These are phyloP conservation scores for Lanmaoa pseudosensibilis DNA, from an alignment of 768 basidiomycete species.

Conservation along the genomic window DNA sequence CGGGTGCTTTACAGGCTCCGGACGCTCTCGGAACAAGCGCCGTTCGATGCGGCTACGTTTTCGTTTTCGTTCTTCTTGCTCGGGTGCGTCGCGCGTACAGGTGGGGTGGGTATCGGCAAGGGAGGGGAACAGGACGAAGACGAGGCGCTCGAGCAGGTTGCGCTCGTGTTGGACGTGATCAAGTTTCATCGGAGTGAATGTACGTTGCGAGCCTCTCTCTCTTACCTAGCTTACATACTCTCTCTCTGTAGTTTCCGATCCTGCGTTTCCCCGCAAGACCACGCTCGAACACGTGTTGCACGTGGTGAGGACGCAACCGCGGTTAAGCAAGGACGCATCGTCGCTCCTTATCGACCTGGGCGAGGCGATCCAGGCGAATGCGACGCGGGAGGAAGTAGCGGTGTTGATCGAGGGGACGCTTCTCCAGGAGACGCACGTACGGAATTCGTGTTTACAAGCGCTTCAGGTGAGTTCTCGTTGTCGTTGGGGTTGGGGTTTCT, in stretches of 20 bases:
- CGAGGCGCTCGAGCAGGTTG: conserved; percentile 77
- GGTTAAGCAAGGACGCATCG: conserved; percentile 79
- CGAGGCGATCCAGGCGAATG: conserved; percentile 69
- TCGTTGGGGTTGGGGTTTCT: not conserved
- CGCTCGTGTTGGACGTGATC: conserved; percentile 52
- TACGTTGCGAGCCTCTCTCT: conserved; percentile 12
- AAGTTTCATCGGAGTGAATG: conserved; percentile 35
- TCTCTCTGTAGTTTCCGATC: conserved; percentile 55
- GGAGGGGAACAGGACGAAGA: conserved; percentile 38
- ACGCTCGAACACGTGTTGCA: conserved; percentile 70
- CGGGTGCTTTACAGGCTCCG: conserved; percentile 86
- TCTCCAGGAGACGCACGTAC: conserved; percentile 82
- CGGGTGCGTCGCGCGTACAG: conserved; percentile 60
- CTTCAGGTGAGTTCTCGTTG: conserved; percentile 58
- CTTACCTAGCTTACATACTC: not conserved
- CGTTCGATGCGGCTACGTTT: conserved; percentile 86
- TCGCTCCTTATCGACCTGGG: conserved; percentile 79
- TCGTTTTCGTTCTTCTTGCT: conserved; percentile 79
- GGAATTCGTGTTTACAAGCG: conserved; percentile 87
- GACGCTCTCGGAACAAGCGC: conserved; percentile 73
- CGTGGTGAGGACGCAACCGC: conserved; percentile 74
- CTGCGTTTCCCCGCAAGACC: conserved; percentile 70
- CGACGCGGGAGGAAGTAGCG: conserved; percentile 59
- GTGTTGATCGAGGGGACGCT: conserved; percentile 74
- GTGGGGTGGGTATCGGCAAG: conserved; percentile 55